Conservation (phyloP, 2,329 filamentous ascomycete species). For the Cladosporium velox region DNA sequence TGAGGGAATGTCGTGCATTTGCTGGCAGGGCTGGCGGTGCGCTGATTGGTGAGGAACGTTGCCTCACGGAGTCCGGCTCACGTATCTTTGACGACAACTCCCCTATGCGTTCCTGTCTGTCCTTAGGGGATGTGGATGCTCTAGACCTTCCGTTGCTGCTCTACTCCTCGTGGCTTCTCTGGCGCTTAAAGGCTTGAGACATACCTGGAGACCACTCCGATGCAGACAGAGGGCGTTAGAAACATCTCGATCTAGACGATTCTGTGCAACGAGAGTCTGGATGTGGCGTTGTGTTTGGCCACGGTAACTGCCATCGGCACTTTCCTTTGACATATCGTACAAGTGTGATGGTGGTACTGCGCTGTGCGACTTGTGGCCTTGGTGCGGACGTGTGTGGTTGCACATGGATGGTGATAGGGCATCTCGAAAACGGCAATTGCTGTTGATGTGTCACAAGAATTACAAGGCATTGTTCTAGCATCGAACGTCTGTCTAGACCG, state of each 20-base stretch:
- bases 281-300: not conserved
- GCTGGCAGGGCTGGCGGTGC: not conserved
- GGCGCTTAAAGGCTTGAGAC: not conserved
- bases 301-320: not conserved
- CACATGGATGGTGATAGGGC: not conserved
- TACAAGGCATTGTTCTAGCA: not conserved
- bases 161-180: not conserved
- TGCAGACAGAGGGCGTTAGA: not conserved
- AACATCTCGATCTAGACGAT: not conserved
- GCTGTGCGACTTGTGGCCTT: not conserved
- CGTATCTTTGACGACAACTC: not conserved
- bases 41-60: not conserved
- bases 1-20: not conserved
- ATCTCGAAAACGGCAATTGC: not conserved
- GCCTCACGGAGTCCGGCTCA: not conserved
- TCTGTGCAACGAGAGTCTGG: not conserved
- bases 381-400: not conserved
- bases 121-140: not conserved
- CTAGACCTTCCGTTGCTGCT: not conserved
- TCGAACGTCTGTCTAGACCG: not conserved
- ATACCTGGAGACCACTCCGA: not conserved
- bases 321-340: conserved; percentile 4
- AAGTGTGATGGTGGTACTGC: not conserved
- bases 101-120: not conserved
- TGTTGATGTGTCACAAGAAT: not conserved